These are phyloP conservation scores for Syncephalastrum racemosum DNA, from an alignment of 371 early-diverging fungal genomes.

Conservation along the genomic window DNA sequence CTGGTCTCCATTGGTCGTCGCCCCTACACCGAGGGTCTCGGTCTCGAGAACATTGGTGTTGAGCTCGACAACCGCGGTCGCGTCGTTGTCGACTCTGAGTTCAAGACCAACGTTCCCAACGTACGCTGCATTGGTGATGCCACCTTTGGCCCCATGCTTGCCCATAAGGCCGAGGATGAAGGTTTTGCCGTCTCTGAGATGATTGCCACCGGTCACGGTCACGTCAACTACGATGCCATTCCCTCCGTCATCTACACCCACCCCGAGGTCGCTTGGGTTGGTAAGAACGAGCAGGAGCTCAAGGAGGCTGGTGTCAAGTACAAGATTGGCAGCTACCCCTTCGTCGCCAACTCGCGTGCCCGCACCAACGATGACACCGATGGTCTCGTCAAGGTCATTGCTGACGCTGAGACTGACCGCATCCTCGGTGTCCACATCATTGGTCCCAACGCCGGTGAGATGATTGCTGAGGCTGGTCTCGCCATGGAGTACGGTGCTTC, in stretches of 20 bases:
- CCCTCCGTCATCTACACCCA: constrained; percentile 98
- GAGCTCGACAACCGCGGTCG: constrained; percentile 89
- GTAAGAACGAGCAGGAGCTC: constrained; percentile 92
- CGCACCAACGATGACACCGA: constrained; percentile 96
- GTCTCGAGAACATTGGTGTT: constrained; percentile 89
- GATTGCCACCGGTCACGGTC: constrained; percentile 89
- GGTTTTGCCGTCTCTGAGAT: constrained; percentile 95
- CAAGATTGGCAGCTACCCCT: constrained; percentile 91
- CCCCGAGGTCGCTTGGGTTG: constrained; percentile 99
- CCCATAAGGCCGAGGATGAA: constrained; percentile 99
- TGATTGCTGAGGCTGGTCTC: constrained; percentile 97
- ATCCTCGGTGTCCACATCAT: constrained; percentile 97
- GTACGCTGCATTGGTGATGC: constrained; percentile 98
- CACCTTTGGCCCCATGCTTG: constrained; percentile 97
- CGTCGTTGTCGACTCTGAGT: constrained; percentile 82
- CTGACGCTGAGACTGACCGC: constrained; percentile 93
- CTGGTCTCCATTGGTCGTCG: constrained; percentile 95
- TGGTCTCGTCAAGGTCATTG: constrained; percentile 94
- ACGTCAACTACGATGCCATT: constrained; percentile 98
- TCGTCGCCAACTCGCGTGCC: constrained; percentile 96
- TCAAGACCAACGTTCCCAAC: constrained; percentile 86
- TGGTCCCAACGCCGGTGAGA: constrained; percentile 98
- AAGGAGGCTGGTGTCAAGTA: constrained; percentile 86
- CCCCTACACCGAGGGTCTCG: constrained; percentile 92
- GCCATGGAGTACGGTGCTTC: constrained; percentile 98